A percentile compares a stretch with the other conserved stretches of the same genome.
phyloP scores from a whole-genome alignment of 345 rosid genomes.

The Mallotus nudiflorus region DNA sequence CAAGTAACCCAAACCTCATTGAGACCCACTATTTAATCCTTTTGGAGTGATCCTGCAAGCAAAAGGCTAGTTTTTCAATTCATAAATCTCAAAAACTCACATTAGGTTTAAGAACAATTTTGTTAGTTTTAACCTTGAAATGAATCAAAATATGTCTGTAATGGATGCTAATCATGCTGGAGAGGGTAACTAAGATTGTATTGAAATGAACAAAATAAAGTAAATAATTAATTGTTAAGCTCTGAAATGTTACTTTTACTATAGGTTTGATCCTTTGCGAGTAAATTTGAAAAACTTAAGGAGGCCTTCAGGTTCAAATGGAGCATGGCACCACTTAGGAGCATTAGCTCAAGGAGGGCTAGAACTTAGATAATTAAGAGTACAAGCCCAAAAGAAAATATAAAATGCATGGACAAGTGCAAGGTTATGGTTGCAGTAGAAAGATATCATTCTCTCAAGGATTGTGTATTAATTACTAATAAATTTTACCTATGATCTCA shows the following conservation, averaged over 20 bases:
- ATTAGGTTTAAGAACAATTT: background rate
- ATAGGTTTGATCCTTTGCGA: background rate
- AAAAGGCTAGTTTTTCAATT: background rate
- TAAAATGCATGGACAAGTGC: too few species aligned
- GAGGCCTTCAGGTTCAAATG: conserved; percentile 78
- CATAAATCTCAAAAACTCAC: background rate
- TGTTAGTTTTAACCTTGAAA: conserved; percentile 53
- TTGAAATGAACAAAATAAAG: conserved; percentile 13
- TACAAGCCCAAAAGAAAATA: conserved; percentile 46
- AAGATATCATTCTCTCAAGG: too few species aligned
- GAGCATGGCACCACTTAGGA: conserved; percentile 58
- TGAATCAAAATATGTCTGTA: conserved; percentile 70
- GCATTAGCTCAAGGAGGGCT: conserved; percentile 49
- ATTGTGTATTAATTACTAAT: too few species aligned
- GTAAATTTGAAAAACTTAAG: conserved; percentile 41
- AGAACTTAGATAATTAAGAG: conserved; percentile 45
- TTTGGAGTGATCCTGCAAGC: conserved; percentile 47
- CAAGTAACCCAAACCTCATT: conserved; percentile 41
- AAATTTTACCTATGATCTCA: too few species aligned
- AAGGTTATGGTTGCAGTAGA: too few species aligned
- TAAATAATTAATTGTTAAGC: background rate
- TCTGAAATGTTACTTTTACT: background rate
- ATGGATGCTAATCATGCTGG: conserved; percentile 62
- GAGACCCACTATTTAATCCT: conserved; percentile 68
- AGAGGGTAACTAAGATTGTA: conserved; percentile 59